Percentiles rank a stretch among this genome's conserved stretches.
Evolutionary conservation across 2,329 filamentous ascomycete genomes (phyloP).

Genomic region (Colletotrichum sp.): DNA sequence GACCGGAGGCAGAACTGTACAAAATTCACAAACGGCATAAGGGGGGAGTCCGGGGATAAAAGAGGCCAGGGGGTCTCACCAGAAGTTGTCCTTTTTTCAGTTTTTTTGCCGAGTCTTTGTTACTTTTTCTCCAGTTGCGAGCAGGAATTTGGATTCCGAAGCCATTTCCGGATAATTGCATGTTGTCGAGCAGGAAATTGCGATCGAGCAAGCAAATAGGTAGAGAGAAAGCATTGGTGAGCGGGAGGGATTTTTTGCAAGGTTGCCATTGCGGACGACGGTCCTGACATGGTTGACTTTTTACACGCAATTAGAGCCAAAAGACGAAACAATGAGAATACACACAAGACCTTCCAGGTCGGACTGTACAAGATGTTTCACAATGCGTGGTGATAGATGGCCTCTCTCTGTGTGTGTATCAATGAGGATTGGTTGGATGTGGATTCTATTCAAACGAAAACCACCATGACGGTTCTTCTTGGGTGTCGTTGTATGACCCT

Average conservation of each 20-base stretch:
- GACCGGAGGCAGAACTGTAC: conserved; percentile 19
- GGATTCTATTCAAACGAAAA: conserved; percentile 6
- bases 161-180: conserved; percentile 20
- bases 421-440: background rate
- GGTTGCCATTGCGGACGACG: background rate
- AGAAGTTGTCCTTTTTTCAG: background rate
- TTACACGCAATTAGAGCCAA: background rate
- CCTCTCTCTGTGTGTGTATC: background rate
- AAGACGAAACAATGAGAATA: background rate
- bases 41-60: conserved; percentile 16
- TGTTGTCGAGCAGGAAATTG: conserved; percentile 14
- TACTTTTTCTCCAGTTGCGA: background rate
- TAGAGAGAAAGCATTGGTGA: background rate
- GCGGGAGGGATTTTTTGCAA: background rate
- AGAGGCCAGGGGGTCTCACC: conserved; percentile 12
- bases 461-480: background rate
- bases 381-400: background rate
- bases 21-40: conserved; percentile 12
- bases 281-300: background rate
- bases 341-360: background rate
- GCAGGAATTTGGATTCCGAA: conserved; percentile 13
- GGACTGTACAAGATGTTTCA: background rate
- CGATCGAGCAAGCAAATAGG: conserved; percentile 3
- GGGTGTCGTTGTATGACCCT: background rate
- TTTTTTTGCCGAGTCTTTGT: conserved; percentile 1